A percentile compares a stretch with the other conserved stretches of the same genome.
These are phyloP conservation scores for Macrocybe gigantea DNA, from an alignment of 768 basidiomycete genomes.

Conservation along the genomic window DNA sequence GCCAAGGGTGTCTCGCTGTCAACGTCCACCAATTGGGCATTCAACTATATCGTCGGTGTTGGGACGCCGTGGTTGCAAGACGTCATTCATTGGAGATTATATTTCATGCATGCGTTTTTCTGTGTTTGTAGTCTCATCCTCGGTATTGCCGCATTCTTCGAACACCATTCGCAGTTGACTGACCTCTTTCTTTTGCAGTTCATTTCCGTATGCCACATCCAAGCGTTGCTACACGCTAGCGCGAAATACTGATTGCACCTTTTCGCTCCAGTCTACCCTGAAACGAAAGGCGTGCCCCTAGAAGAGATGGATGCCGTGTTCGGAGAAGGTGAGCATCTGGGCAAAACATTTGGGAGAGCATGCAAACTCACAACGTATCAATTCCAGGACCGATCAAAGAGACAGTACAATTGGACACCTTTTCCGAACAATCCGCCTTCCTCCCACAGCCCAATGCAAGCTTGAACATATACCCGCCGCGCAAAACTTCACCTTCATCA, in stretches of 20 bases:
- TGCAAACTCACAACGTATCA: background rate
- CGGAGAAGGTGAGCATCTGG: slow-evolving; percentile 64
- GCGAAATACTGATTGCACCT: background rate
- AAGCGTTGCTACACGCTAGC: background rate
- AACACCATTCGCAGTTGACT: background rate
- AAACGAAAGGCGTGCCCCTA: slow-evolving; percentile 80
- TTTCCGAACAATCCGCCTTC: slow-evolving; percentile 5
- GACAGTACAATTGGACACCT: background rate
- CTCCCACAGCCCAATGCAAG: background rate
- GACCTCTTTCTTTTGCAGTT: slow-evolving; percentile 31
- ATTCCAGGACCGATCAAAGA: slow-evolving; percentile 3
- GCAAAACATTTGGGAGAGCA: background rate
- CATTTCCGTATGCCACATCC: slow-evolving; percentile 59
- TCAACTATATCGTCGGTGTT: slow-evolving; percentile 87
- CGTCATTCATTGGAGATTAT: slow-evolving; percentile 85
- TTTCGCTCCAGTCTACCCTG: slow-evolving; percentile 61
- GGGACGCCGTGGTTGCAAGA: slow-evolving; percentile 85
- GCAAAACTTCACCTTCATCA: background rate
- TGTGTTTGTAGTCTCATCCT: slow-evolving; percentile 81
- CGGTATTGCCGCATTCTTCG: slow-evolving; percentile 20
- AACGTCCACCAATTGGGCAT: slow-evolving; percentile 85
- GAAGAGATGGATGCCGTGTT: slow-evolving; percentile 92
- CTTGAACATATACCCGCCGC: slow-evolving; percentile 8
- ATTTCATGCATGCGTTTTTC: slow-evolving; percentile 96
- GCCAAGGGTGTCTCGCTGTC: slow-evolving; percentile 94